Conservation (phyloP, 768 basidiomycete species). For the Collybia sp. region DNA sequence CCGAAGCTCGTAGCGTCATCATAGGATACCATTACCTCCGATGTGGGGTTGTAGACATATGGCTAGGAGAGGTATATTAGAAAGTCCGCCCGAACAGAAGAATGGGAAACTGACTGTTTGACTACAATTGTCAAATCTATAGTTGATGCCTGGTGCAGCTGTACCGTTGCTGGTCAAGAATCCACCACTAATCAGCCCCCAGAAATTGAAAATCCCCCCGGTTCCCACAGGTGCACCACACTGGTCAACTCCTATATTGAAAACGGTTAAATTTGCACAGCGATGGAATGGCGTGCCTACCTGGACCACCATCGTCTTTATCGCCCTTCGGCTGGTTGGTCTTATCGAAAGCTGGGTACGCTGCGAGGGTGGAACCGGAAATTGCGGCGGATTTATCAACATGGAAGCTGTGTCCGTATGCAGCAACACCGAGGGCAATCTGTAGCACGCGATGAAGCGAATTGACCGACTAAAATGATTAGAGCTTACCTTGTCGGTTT, state of each 20-base stretch:
- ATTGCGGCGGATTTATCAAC: slow-evolving; percentile 37
- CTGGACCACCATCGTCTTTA: slow-evolving; percentile 35
- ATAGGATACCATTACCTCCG: slow-evolving; percentile 59
- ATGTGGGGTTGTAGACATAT: slow-evolving; percentile 54
- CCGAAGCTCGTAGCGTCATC: slow-evolving; percentile 61
- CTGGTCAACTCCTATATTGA: slow-evolving; percentile 28
- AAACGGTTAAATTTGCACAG: too few species aligned
- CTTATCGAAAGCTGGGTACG: slow-evolving; percentile 48
- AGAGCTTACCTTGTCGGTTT: slow-evolving; percentile 33
- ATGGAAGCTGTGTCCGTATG: slow-evolving; percentile 74
- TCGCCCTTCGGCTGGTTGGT: slow-evolving; percentile 43
- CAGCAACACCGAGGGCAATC: slow-evolving; percentile 76
- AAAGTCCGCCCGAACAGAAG: neutral
- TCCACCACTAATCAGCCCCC: slow-evolving; percentile 49
- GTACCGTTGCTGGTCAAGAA: slow-evolving; percentile 46
- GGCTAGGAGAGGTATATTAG: slow-evolving; percentile 35
- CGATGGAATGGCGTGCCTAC: slow-evolving; percentile 11
- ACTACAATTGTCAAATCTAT: slow-evolving; percentile 60
- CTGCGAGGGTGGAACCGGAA: slow-evolving; percentile 23
- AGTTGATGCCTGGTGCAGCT: slow-evolving; percentile 45
- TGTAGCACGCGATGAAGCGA: slow-evolving; percentile 10
- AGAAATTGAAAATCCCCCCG: slow-evolving; percentile 58
- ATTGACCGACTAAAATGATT: neutral
- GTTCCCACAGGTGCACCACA: slow-evolving; percentile 38
- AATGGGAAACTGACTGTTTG: slow-evolving; percentile 59